Conservation (phyloP, 306 rosid genomes). For the Delonix regia region DNA sequence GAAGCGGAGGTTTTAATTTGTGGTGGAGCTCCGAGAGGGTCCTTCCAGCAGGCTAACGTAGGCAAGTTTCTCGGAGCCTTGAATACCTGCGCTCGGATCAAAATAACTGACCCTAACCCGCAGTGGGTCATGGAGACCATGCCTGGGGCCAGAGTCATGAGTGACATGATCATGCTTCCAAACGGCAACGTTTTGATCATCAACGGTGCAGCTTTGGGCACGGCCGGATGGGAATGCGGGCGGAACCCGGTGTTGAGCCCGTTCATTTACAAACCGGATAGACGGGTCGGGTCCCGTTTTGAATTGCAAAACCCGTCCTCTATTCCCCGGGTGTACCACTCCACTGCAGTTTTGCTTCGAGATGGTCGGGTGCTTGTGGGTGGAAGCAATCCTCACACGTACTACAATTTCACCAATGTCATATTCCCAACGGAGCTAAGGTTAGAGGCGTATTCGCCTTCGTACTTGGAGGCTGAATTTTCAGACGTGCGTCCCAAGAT, state of each 20-base stretch:
- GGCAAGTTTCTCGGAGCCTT: slow-evolving; percentile 48
- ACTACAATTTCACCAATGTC: slow-evolving; percentile 54
- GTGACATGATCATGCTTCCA: slow-evolving; percentile 70
- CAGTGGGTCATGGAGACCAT: slow-evolving; percentile 67
- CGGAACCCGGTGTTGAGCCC: slow-evolving; percentile 61
- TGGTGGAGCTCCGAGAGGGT: slow-evolving; percentile 84
- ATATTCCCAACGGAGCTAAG: slow-evolving; percentile 63
- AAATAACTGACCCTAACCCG: slow-evolving; percentile 65
- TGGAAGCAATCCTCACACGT: slow-evolving; percentile 69
- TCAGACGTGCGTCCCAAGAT: slow-evolving; percentile 44
- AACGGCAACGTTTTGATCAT: slow-evolving; percentile 69
- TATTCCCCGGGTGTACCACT: slow-evolving; percentile 69
- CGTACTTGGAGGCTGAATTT: slow-evolving; percentile 46
- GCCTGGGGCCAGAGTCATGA: slow-evolving; percentile 67
- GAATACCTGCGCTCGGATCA: slow-evolving; percentile 59
- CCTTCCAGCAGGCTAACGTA: not conserved
- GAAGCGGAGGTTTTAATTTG: slow-evolving; percentile 72
- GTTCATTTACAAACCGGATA: slow-evolving; percentile 46
- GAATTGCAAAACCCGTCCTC: slow-evolving; percentile 51
- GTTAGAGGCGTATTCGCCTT: slow-evolving; percentile 56
- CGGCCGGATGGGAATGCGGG: slow-evolving; percentile 66
- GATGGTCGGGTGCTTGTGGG: slow-evolving; percentile 77
- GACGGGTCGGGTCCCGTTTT: slow-evolving; percentile 45
- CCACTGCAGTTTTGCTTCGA: slow-evolving; percentile 65
- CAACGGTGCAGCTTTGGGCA: slow-evolving; percentile 55